phyloP scores from a whole-genome alignment of 2,329 filamentous ascomycete species.

The Colletotrichum lini region DNA sequence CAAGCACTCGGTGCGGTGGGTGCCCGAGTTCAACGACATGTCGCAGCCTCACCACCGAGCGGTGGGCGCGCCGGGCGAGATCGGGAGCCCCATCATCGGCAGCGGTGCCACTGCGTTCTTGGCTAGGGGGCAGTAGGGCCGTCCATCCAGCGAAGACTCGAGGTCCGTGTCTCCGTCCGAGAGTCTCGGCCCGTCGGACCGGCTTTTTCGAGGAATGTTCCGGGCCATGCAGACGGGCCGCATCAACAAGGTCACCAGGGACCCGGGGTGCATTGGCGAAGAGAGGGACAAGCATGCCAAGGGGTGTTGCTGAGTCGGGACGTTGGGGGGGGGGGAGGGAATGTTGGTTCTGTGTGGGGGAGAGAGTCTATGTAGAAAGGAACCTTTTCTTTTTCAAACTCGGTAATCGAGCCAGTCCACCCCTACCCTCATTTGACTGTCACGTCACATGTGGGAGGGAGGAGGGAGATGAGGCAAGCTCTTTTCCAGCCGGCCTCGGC shows the following conservation, averaged over 20 bases:
- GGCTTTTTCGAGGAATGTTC: constrained; percentile 14
- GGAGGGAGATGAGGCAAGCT: neutral
- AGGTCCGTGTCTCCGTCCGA: constrained; percentile 1
- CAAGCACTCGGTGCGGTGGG: constrained; percentile 66
- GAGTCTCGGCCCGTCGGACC: neutral
- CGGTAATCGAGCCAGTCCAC: constrained; percentile 1
- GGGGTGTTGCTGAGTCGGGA: neutral
- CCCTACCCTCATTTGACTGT: neutral
- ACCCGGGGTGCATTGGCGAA: neutral
- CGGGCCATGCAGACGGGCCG: constrained; percentile 29
- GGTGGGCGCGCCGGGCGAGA: constrained; percentile 75
- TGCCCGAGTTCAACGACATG: constrained; percentile 64
- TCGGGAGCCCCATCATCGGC: constrained; percentile 75
- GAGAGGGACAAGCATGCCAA: neutral
- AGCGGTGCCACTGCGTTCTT: constrained; percentile 51
- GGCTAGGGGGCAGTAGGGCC: constrained; percentile 39
- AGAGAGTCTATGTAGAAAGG: constrained; percentile 1
- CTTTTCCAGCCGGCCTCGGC: neutral
- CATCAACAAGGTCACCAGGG: constrained; percentile 6
- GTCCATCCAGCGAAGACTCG: constrained; percentile 16
- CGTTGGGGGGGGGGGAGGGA: neutral
- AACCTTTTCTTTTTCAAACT: constrained; percentile 10
- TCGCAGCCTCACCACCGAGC: constrained; percentile 57
- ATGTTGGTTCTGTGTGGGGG: neutral
- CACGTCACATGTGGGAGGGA: neutral